Conservation (phyloP, 2,329 filamentous ascomycete species). For the Talaromyces rugulosus region DNA sequence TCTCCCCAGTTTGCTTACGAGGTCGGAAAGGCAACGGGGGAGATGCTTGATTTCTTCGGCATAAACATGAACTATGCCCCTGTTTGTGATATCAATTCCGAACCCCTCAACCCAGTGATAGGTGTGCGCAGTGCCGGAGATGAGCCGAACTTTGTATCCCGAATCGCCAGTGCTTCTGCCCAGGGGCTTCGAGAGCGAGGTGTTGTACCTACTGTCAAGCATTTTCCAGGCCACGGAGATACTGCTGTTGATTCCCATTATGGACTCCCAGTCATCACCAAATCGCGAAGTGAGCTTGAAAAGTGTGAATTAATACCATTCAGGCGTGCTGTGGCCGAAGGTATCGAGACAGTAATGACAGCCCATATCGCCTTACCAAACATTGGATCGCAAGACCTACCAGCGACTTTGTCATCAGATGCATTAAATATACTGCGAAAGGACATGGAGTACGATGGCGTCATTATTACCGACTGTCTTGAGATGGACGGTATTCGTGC, state of each 20-base stretch:
- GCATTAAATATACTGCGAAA: conserved; percentile 36
- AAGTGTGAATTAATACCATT: conserved; percentile 42
- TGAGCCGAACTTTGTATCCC: conserved; percentile 38
- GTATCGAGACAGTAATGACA: conserved; percentile 43
- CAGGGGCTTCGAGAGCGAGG: conserved; percentile 36
- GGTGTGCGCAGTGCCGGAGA: conserved; percentile 42
- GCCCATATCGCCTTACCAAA: conserved; percentile 41
- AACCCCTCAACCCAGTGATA: conserved; percentile 42
- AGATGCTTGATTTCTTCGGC: conserved; percentile 35
- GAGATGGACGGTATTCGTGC: conserved; percentile 43
- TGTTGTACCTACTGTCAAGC: conserved; percentile 41
- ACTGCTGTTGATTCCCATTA: conserved; percentile 44
- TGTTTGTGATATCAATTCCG: conserved; percentile 42
- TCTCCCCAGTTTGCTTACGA: conserved; percentile 30
- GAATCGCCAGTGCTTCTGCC: conserved; percentile 36
- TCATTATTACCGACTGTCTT: conserved; percentile 44
- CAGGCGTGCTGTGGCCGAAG: conserved; percentile 38
- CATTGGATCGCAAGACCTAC: conserved; percentile 28
- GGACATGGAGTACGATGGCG: conserved; percentile 41
- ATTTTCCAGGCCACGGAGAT: conserved; percentile 45
- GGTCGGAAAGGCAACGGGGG: conserved; percentile 36
- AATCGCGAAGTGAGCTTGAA: conserved; percentile 35
- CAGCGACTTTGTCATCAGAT: conserved; percentile 37
- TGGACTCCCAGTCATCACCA: conserved; percentile 37
- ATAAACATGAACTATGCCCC: conserved; percentile 47